Base-by-base conservation (phyloP, 352 stramenopile species). In the Phytophthora citrophthora region DNA sequence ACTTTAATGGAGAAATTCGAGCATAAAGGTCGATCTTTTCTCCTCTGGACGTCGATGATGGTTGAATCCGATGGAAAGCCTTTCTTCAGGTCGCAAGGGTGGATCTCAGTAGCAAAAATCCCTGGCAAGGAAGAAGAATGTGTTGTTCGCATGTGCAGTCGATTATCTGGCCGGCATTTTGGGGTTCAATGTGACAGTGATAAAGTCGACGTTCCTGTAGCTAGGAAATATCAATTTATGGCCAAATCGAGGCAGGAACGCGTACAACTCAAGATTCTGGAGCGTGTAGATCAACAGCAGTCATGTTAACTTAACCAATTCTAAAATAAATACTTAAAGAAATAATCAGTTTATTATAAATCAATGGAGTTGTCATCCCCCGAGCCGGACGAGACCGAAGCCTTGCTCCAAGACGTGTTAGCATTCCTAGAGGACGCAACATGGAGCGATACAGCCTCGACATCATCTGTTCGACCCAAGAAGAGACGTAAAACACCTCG, bases 21-120 rank as follows among this genome's bases (percentile, higher is more conserved):
- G 16, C 2, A 66, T 16, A 23, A 56, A 5, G 34, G 46, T 38
- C 41, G 48, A 1, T 16, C 48, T 26, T 8, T 55, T 36, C n/a
- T 70, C 3, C 11, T 61, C 4, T 70, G 55, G 62, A 70, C 62
- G 26, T 70, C 62, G 18, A 44, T 70, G 55, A 41, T 70, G 47
- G 40, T 55, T 2, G 34, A 57, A 9, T 7, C 15, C 11, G 18
- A 61, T 11, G 62, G 55, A 5, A 65, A 34, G 4, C 40, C 48
- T 3, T 52, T 20, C 40, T 67, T 66, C 18, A 56, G 29, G 27
- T 57, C 62, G 0, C 62, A 62, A 27, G 56, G 49, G 4, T 67
- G 62, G 55, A 41, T 66, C 5, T 46, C 43, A 3, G 26, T 70
- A 18, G 43, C 43, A 32, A 45, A 24, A 15, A 8, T 48, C 12